phyloP scores from a whole-genome alignment of 139 green algal genomes.

The Chlorella sorokiniana region DNA sequence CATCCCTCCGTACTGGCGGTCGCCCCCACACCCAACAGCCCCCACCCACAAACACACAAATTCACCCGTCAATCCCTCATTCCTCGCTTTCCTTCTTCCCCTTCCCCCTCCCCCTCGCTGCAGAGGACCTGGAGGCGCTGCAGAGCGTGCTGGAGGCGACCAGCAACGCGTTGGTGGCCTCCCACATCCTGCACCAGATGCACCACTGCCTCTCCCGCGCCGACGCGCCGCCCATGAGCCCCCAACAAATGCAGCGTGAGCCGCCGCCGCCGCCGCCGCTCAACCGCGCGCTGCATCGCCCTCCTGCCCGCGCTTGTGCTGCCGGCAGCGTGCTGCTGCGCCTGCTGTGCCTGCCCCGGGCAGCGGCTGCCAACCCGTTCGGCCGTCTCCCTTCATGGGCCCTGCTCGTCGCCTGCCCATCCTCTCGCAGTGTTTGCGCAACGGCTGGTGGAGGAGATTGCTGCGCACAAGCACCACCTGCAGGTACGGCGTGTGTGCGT shows the following conservation, averaged over 20 bases:
- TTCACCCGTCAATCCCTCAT: too few species aligned
- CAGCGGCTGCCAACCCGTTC: background rate
- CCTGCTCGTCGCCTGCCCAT: background rate
- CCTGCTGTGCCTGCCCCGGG: too few species aligned
- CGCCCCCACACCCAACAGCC: too few species aligned
- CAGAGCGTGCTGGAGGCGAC: constrained; percentile 29
- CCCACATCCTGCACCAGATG: constrained; percentile 40
- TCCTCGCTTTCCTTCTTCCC: background rate
- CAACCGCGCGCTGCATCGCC: background rate
- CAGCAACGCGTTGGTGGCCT: constrained; percentile 12
- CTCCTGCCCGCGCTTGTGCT: background rate
- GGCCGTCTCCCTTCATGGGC: background rate
- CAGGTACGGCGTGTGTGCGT: background rate
- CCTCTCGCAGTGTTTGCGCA: constrained; percentile 4
- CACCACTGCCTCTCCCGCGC: background rate
- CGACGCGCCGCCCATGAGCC: constrained; percentile 1
- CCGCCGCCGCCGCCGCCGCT: background rate
- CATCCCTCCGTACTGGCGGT: too few species aligned
- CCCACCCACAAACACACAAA: too few species aligned
- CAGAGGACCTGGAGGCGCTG: constrained; percentile 34
- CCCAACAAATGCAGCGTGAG: constrained; percentile 26
- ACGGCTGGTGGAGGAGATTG: constrained; percentile 34
- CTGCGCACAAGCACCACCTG: constrained; percentile 42
- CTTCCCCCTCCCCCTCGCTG: background rate
- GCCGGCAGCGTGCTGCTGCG: background rate